These are phyloP conservation scores for Aureobasidium zeae DNA, from an alignment of 2,329 filamentous ascomycete species.

Conservation along the genomic window DNA sequence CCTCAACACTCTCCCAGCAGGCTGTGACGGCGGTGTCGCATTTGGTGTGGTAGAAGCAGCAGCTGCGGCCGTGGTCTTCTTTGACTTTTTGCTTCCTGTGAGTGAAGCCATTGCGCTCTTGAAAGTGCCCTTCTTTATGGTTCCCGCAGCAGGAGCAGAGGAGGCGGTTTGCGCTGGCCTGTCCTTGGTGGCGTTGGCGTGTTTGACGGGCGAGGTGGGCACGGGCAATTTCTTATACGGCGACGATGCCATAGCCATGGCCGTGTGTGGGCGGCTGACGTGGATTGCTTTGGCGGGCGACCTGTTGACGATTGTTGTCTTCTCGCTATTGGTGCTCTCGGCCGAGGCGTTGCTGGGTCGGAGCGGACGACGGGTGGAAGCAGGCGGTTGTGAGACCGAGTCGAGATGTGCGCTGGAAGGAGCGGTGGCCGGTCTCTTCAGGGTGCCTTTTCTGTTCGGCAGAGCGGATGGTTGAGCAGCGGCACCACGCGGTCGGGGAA, in stretches of 20 bases:
- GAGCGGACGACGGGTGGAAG: constrained; percentile 1
- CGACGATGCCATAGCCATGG: constrained; percentile 21
- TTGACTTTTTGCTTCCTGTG: constrained; percentile 35
- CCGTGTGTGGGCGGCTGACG: constrained; percentile 29
- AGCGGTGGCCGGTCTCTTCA: constrained; percentile 14
- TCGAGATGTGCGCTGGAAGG: constrained; percentile 34
- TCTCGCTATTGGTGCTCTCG: constrained; percentile 50
- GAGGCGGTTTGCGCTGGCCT: constrained; percentile 26
- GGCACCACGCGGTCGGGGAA: constrained; percentile 4
- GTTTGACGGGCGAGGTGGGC: constrained; percentile 8
- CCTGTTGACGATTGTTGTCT: constrained; percentile 54
- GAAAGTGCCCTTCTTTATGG: constrained; percentile 46
- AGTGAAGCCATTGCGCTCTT: constrained; percentile 45
- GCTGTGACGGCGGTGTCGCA: constrained; percentile 18
- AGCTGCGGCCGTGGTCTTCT: constrained; percentile 35
- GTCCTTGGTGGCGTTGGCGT: constrained; percentile 7
- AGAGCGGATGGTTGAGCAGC: neutral
- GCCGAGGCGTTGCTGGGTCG: constrained; percentile 10
- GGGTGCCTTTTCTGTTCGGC: neutral
- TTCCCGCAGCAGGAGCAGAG: constrained; percentile 23
- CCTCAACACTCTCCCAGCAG: constrained; percentile 23
- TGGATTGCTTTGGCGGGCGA: constrained; percentile 22
- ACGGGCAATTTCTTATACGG: constrained; percentile 16
- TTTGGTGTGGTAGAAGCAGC: constrained; percentile 33
- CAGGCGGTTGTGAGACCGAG: constrained; percentile 45